Evolutionary conservation across 2,329 filamentous ascomycete genomes (phyloP).

Genomic region (Bipolaris zeicola): DNA sequence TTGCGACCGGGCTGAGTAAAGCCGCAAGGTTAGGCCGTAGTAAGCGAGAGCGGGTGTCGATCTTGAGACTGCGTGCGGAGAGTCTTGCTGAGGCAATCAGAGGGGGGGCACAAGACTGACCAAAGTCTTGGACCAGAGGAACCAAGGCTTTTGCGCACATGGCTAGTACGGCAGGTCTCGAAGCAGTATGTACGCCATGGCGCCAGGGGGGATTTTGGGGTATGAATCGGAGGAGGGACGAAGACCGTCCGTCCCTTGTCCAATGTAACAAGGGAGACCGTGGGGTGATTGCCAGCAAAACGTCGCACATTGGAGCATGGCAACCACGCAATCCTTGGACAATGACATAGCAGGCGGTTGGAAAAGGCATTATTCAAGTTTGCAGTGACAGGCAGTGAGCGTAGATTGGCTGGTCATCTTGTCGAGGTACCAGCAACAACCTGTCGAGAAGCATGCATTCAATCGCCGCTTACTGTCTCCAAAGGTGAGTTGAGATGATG

Average conservation of each 20-base stretch:
- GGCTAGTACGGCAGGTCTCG: neutral
- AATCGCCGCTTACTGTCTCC: neutral
- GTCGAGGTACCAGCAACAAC: neutral
- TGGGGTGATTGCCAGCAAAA: neutral
- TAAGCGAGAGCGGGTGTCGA: constrained; percentile 7
- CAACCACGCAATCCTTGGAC: neutral
- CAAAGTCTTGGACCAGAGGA: neutral
- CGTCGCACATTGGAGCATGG: neutral
- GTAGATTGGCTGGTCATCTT: neutral
- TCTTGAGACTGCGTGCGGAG: constrained; percentile 1
- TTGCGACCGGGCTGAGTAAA: constrained; percentile 10
- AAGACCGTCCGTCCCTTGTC: neutral
- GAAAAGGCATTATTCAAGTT: neutral
- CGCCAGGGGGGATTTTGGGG: neutral
- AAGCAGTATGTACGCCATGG: neutral
- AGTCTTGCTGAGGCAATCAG: constrained; percentile 2
- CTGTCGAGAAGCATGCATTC: too few species aligned
- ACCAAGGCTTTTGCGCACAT: neutral
- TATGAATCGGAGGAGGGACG: neutral
- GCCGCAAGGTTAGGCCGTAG: constrained; percentile 6
- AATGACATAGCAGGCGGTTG: neutral
- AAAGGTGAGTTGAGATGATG: neutral
- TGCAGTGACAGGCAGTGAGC: neutral
- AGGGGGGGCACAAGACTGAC: neutral
- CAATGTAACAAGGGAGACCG: constrained; percentile 10